Percentiles rank a stretch among this genome's conserved stretches.
Evolutionary conservation across 1,284 basidiomycete species (phyloP).

Genomic region (Microbotryomycetes sp.): DNA sequence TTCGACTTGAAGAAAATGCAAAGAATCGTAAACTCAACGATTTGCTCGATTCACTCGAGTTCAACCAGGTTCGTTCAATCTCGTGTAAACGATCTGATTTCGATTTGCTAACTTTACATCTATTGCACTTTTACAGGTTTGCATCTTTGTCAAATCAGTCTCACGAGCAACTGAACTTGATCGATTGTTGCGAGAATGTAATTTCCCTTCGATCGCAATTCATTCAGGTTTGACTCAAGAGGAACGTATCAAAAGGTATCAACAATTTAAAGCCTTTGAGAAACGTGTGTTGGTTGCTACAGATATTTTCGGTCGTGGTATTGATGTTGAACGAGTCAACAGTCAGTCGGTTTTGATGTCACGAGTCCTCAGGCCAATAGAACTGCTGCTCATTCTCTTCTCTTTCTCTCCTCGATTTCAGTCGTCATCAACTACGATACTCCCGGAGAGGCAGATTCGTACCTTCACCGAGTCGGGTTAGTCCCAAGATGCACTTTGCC

Average conservation of each 20-base stretch:
- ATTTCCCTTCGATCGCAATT: constrained; percentile 96
- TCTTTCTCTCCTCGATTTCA: too few species aligned
- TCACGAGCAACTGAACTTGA: constrained; percentile 94
- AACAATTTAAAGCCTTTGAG: constrained; percentile 98
- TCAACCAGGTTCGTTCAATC: constrained; percentile 74
- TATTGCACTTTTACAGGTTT: constrained; percentile 57
- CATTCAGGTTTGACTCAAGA: constrained; percentile 92
- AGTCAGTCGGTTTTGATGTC: constrained; percentile 85
- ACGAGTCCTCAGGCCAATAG: too few species aligned
- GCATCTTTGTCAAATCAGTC: constrained; percentile 98
- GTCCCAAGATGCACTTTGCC: too few species aligned
- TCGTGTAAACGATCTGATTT: constrained; percentile 1
- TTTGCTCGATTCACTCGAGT: constrained; percentile 90
- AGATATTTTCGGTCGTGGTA: constrained; percentile 94
- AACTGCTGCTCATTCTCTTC: neutral
- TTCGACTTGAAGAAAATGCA: constrained; percentile 86
- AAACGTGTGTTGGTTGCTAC: constrained; percentile 90
- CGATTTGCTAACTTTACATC: neutral
- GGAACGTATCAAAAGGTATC: constrained; percentile 96
- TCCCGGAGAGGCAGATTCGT: constrained; percentile 93
- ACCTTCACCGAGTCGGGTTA: constrained; percentile 94
- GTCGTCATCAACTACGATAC: constrained; percentile 56
- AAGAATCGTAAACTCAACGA: constrained; percentile 99
- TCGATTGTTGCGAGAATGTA: constrained; percentile 91
- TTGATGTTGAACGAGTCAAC: constrained; percentile 96